A percentile compares a stretch with the other conserved stretches of the same genome.
phyloP scores from a whole-genome alignment of 257 asterid genomes.

The Rhazya stricta region DNA sequence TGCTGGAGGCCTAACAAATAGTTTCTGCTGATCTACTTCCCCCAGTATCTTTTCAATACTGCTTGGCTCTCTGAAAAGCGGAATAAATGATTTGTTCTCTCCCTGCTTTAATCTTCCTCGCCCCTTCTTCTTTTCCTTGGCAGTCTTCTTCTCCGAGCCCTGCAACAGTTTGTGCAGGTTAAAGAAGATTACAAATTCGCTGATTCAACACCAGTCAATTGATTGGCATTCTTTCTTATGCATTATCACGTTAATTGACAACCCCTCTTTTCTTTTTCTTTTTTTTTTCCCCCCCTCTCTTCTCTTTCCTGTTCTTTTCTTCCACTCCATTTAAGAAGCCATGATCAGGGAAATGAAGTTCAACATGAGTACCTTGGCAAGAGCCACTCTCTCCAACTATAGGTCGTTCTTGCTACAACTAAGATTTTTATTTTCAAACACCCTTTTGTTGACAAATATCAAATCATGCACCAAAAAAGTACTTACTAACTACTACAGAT shows the following conservation, averaged over 20 bases:
- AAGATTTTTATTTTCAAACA: neutral
- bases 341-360: neutral
- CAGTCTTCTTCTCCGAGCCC: constrained; percentile 60
- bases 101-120: constrained; percentile 54
- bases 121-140: constrained; percentile 76
- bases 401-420: neutral
- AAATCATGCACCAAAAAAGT: neutral
- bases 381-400: neutral
- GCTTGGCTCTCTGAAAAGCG: constrained; percentile 83
- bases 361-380: neutral
- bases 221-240: neutral
- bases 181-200: neutral
- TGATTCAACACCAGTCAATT: neutral
- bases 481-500: neutral
- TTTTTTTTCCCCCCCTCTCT: too few species aligned
- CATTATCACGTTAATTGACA: too few species aligned
- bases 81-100: constrained; percentile 70
- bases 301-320: neutral
- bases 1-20: constrained; percentile 47
- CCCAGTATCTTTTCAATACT: constrained; percentile 93
- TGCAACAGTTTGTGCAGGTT: constrained; percentile 21
- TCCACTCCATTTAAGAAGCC: neutral
- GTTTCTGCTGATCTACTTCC: constrained; percentile 65
- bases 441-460: neutral
- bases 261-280: neutral